A percentile compares a stretch with the other conserved stretches of the same genome.
These are phyloP conservation scores for Suhomyces panamericanus DNA, from an alignment of 1,139 yeast species.

Conservation along the genomic window DNA sequence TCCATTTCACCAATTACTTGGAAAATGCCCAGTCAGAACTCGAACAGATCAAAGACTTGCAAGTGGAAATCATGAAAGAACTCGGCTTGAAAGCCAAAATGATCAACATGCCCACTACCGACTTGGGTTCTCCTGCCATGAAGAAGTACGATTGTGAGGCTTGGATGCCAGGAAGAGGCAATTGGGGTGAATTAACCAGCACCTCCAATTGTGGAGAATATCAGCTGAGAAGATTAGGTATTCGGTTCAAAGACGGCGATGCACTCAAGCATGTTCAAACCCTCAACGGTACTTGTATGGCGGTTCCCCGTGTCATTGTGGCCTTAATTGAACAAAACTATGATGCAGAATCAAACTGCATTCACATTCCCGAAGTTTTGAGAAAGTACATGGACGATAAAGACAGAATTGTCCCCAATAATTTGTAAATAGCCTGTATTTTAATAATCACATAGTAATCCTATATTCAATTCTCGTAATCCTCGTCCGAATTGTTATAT, in stretches of 20 bases:
- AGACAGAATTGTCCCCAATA: slow-evolving; percentile 28
- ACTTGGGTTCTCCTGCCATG: slow-evolving; percentile 90
- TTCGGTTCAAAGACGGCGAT: slow-evolving; percentile 46
- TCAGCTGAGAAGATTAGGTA: slow-evolving; percentile 81
- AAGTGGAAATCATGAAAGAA: slow-evolving; percentile 59
- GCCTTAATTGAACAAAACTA: slow-evolving; percentile 87
- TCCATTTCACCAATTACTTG: slow-evolving; percentile 66
- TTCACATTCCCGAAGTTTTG: slow-evolving; percentile 68
- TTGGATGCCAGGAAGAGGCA: slow-evolving; percentile 96
- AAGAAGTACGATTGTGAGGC: slow-evolving; percentile 94
- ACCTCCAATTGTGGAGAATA: slow-evolving; percentile 91
- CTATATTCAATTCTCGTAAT: not conserved
- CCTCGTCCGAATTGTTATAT: slow-evolving; percentile 26
- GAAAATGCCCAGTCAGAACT: slow-evolving; percentile 51
- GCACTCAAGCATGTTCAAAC: slow-evolving; percentile 67
- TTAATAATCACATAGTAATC: not conserved
- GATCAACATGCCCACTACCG: slow-evolving; percentile 85
- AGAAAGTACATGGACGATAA: slow-evolving; percentile 66
- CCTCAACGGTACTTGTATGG: slow-evolving; percentile 93
- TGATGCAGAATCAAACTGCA: slow-evolving; percentile 54
- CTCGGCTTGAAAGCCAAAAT: slow-evolving; percentile 82
- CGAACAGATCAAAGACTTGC: slow-evolving; percentile 63
- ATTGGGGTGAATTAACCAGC: slow-evolving; percentile 92
- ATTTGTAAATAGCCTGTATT: slow-evolving; percentile 1
- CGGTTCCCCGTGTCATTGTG: slow-evolving; percentile 86